A percentile compares a stretch with the other conserved stretches of the same genome.
Evolutionary conservation across 768 basidiomycete species (phyloP).

Genomic region (Lentinula detonsa): DNA sequence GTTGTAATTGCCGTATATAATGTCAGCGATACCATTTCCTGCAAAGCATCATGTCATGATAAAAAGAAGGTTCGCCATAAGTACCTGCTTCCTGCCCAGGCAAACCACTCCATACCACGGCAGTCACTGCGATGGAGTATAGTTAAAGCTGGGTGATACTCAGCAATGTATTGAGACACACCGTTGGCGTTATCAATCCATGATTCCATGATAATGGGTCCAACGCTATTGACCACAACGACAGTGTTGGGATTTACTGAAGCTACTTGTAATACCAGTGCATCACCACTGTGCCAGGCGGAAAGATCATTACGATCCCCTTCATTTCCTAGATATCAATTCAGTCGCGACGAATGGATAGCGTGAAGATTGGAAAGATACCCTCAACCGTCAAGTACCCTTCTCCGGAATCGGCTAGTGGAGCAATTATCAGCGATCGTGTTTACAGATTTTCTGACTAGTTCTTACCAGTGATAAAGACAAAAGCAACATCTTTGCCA

Average conservation of each 20-base stretch:
- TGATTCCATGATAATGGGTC: slow-evolving; percentile 49
- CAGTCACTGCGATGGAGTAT: slow-evolving; percentile 5
- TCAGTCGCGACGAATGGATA: slow-evolving; percentile 17
- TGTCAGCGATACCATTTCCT: slow-evolving; percentile 53
- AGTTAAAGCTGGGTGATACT: neutral
- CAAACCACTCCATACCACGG: slow-evolving; percentile 38
- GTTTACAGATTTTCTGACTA: neutral
- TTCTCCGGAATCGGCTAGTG: slow-evolving; percentile 34
- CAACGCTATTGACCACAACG: slow-evolving; percentile 64
- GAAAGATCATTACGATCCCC: slow-evolving; percentile 49
- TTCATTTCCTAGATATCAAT: slow-evolving; percentile 38
- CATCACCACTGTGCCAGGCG: slow-evolving; percentile 46
- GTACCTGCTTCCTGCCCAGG: slow-evolving; percentile 60
- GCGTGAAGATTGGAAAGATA: neutral
- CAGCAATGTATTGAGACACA: slow-evolving; percentile 10
- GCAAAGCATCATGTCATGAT: slow-evolving; percentile 3
- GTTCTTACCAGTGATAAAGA: slow-evolving; percentile 40
- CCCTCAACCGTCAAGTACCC: slow-evolving; percentile 40
- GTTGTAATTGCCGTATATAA: slow-evolving; percentile 56
- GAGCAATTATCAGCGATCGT: neutral
- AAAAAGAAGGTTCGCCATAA: slow-evolving; percentile 1
- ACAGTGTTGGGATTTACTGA: slow-evolving; percentile 51
- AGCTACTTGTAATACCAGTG: slow-evolving; percentile 46
- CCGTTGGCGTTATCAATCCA: slow-evolving; percentile 55
- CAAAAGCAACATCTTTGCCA: slow-evolving; percentile 44